A percentile compares a stretch with the other conserved stretches of the same genome.
phyloP scores from a whole-genome alignment of 169 alveolate genomes.

The Plasmodium sp. region DNA sequence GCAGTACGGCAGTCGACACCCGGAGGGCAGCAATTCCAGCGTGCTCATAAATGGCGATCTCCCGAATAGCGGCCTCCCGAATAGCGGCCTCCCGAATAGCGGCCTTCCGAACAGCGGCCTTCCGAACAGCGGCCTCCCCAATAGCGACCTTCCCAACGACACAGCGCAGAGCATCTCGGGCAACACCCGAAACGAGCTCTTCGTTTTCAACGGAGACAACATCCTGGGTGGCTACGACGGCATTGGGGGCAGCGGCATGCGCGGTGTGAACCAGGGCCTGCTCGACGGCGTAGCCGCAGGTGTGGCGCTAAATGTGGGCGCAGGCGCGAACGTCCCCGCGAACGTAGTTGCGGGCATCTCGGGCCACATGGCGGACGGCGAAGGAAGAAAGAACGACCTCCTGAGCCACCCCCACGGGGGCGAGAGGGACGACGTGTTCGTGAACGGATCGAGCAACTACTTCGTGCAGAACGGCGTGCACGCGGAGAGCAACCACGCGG shows the following conservation, averaged over 20 bases:
- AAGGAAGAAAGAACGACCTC: neutral
- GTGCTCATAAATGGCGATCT: neutral
- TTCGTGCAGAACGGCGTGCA: conserved; percentile 35
- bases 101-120: neutral
- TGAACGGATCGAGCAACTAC: conserved; percentile 18
- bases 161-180: neutral
- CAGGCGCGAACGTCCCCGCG: neutral
- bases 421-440: neutral
- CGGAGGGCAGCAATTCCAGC: neutral
- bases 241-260: neutral
- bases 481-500: conserved; percentile 19
- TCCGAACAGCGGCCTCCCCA: neutral
- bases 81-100: neutral
- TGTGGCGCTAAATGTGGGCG: neutral
- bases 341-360: neutral
- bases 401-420: neutral
- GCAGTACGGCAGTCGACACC: neutral
- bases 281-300: neutral
- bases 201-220: neutral
- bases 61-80: neutral
- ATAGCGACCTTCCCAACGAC: neutral
- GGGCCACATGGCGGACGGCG: neutral
- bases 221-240: neutral
- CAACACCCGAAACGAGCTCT: neutral
- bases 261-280: neutral